These are phyloP conservation scores for Chaetomium fimeti DNA, from an alignment of 495 filamentous ascomycete genomes.

Conservation along the genomic window DNA sequence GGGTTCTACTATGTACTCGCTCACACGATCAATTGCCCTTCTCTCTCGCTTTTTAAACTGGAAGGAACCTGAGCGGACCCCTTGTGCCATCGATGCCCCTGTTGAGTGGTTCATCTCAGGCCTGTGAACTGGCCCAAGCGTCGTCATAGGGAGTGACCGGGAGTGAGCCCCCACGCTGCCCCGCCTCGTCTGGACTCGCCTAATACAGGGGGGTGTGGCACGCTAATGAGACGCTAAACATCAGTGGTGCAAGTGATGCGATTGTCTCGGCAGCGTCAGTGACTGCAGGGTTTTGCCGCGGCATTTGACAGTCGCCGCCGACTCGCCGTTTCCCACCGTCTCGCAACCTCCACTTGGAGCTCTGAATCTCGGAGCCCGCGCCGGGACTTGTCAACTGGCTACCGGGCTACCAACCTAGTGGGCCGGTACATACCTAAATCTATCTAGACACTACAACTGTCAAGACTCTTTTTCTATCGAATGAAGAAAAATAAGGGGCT, in stretches of 20 bases:
- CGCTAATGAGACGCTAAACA: no score
- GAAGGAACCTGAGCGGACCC: not conserved
- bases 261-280: not conserved
- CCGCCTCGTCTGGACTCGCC: not conserved
- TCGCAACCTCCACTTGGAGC: not conserved
- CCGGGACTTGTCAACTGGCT: conserved; percentile 1
- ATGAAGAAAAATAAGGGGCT: not conserved
- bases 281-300: not conserved
- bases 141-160: not conserved
- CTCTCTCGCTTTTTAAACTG: conserved; percentile 13
- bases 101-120: not conserved
- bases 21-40: conserved; percentile 34
- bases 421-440: no score
- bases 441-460: no score
- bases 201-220: no score
- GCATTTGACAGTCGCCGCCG: not conserved
- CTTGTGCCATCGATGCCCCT: conserved; percentile 5
- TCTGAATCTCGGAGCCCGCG: not conserved
- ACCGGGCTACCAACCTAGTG: no score
- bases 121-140: conserved; percentile 13
- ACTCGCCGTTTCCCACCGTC: not conserved
- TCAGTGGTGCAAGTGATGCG: no score
- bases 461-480: no score
- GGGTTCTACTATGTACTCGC: not conserved
- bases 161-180: not conserved